Percentiles rank a stretch among this genome's conserved stretches.
These are phyloP conservation scores for Dothideomycetes sp. DNA, from an alignment of 2,329 filamentous ascomycete species.

Conservation along the genomic window DNA sequence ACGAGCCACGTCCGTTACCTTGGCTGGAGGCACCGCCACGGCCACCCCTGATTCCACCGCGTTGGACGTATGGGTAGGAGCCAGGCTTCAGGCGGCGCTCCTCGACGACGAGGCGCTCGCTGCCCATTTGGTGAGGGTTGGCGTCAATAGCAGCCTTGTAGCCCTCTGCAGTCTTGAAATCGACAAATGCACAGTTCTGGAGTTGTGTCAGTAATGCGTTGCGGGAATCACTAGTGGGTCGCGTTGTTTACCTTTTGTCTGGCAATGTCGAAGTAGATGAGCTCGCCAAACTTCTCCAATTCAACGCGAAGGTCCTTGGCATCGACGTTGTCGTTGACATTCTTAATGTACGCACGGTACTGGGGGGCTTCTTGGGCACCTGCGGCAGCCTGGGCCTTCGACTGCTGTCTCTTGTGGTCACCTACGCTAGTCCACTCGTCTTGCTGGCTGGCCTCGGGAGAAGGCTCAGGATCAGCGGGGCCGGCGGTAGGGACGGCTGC, in stretches of 20 bases:
- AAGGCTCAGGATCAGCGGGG: conserved; percentile 20
- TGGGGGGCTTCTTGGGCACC: conserved; percentile 66
- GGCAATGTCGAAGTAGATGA: conserved; percentile 54
- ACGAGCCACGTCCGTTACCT: conserved; percentile 60
- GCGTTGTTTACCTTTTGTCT: conserved; percentile 57
- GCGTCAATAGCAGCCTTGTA: conserved; percentile 74
- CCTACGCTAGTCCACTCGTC: conserved; percentile 86
- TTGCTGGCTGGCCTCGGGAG: conserved; percentile 32
- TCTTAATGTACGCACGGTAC: conserved; percentile 85
- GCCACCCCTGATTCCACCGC: conserved; percentile 27
- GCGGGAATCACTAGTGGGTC: conserved; percentile 4
- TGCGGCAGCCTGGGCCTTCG: conserved; percentile 53
- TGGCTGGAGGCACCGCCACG: conserved; percentile 25
- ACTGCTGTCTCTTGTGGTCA: conserved; percentile 70
- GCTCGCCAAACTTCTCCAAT: conserved; percentile 57
- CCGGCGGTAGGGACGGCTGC: conserved; percentile 13
- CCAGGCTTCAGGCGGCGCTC: conserved; percentile 58
- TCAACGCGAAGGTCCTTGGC: conserved; percentile 58
- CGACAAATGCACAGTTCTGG: conserved; percentile 93
- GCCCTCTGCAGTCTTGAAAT: conserved; percentile 70
- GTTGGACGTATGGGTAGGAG: conserved; percentile 24
- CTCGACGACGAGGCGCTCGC: conserved; percentile 76
- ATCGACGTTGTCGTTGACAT: conserved; percentile 81
- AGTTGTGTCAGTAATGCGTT: conserved; percentile 3
- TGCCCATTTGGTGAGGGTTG: conserved; percentile 78